Conservation (phyloP, 345 rosid genomes). For the Eucalyptus guilfoylei region DNA sequence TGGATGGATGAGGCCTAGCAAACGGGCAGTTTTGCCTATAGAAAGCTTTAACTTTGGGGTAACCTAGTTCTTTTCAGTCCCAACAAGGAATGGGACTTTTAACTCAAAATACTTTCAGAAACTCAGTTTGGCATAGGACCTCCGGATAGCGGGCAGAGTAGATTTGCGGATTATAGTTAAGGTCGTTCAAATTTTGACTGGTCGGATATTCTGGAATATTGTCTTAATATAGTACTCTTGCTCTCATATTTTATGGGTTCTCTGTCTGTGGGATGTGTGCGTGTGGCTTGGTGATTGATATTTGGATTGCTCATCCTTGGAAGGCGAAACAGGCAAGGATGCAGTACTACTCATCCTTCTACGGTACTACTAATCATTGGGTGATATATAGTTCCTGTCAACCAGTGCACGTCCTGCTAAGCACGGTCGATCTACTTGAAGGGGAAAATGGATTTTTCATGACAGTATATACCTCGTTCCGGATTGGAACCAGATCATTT, state of each 20-base stretch:
- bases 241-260: not conserved
- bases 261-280: not conserved
- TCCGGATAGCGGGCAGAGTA: not conserved
- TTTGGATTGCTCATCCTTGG: not conserved
- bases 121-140: not conserved
- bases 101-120: conserved; percentile 16
- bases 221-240: not conserved
- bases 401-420: not conserved
- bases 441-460: not conserved
- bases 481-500: not conserved
- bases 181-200: conserved; percentile 16
- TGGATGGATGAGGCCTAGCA: not conserved
- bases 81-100: conserved; percentile 18
- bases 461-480: not conserved
- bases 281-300: not conserved
- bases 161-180: not conserved
- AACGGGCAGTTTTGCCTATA: not conserved
- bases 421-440: not conserved
- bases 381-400: not conserved
- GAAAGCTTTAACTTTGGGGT: not conserved
- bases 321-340: not conserved
- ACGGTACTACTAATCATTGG: not conserved
- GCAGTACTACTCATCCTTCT: too few species aligned
- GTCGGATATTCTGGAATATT: not conserved
- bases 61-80: conserved; percentile 16